Base-by-base conservation (phyloP, 1,284 basidiomycete species). In the Leccinum subspadiceum region DNA sequence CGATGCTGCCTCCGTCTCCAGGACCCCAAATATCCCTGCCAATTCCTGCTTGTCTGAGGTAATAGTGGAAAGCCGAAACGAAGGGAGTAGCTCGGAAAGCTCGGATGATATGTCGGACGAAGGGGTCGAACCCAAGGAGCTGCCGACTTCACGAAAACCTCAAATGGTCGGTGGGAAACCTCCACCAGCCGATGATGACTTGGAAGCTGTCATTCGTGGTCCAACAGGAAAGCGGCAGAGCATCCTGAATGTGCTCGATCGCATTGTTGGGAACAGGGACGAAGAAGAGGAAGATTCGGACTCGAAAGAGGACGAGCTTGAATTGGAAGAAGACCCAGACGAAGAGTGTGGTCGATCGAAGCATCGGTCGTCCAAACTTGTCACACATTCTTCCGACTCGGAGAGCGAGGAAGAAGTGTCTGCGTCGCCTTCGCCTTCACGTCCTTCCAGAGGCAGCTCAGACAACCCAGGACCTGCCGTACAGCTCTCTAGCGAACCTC, bases 131-230 rank as follows among this genome's bases (percentile, higher is more conserved):
- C 63, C 53, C 20, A 56, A 62, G 20, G 61, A 44, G 3, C 4
- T 22, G 5, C 29, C 48, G 1, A 48, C 48, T 51, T 15, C 37
- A 5, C 56, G 53, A 33, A 59, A 51, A 57, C 60, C 57, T 44
- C 62, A 39, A 48, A 56, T 48, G 5, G 39, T 55, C 17, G 53
- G 53, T 1, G 13, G 51, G 13, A 58, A 33, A 44, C 64, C 65
- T 24, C 63, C 56, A 0, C 66, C 68, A 7, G 68, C 67, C 9
- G 68, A 78, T 26, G 65, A 73, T 26, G 78, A 82, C 58, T 62
- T 84, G n/a, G 77, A 81, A 39, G 76, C 75, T 50, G 63, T 84
- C 57, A 74, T 85, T 26, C 78, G 76, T 62, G 82, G 83, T 13
- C 81, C 84, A 17, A 64, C 62, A 22, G 49, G 69, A 31, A 69